These are phyloP conservation scores for Apiotrichum sp. DNA, from an alignment of 1,284 basidiomycete genomes.

Conservation along the genomic window DNA sequence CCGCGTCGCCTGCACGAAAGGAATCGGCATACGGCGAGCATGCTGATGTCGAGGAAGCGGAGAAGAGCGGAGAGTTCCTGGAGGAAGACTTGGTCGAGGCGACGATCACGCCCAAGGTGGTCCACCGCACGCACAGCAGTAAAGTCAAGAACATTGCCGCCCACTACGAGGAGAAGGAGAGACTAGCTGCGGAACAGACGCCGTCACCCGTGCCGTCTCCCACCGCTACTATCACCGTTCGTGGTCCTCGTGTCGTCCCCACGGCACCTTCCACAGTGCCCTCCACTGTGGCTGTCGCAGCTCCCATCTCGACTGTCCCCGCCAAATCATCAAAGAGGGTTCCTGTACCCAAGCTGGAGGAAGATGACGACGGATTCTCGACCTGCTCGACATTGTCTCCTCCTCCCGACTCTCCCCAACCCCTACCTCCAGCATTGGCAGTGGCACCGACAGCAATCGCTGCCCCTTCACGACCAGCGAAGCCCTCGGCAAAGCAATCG, in stretches of 20 bases:
- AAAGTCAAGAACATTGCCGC: constrained; percentile 8
- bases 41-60: neutral
- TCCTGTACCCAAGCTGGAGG: neutral
- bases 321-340: neutral
- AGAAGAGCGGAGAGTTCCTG: too few species aligned
- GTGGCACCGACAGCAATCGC: too few species aligned
- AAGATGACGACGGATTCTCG: neutral
- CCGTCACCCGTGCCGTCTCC: neutral
- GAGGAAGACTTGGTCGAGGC: constrained; percentile 5
- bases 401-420: too few species aligned
- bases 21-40: neutral
- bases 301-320: too few species aligned
- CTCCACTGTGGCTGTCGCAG: too few species aligned
- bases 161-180: neutral
- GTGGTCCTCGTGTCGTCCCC: neutral
- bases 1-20: neutral
- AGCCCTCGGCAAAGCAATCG: too few species aligned
- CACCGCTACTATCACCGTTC: neutral
- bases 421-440: too few species aligned
- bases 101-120: neutral
- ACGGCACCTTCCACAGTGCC: too few species aligned
- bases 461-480: too few species aligned
- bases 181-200: neutral
- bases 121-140: neutral
- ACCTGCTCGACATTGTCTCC: too few species aligned